Evolutionary conservation across 768 basidiomycete species (phyloP).

Genomic region (Kwoniella pini): DNA sequence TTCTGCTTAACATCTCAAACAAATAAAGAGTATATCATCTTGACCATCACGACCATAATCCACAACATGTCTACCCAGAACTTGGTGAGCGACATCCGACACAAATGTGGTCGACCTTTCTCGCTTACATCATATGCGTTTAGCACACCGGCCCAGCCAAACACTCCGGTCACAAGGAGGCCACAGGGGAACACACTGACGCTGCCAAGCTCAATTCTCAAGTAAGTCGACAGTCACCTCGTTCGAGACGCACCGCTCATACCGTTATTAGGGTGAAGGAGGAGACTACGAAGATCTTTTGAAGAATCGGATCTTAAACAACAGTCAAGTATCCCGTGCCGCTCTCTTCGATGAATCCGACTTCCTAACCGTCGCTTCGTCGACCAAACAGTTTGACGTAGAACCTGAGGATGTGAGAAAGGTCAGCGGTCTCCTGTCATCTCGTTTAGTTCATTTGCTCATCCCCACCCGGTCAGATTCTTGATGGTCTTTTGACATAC

Average conservation of each 20-base stretch:
- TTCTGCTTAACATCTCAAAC: no score
- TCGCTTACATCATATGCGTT: not conserved
- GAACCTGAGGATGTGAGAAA: constrained; percentile 35
- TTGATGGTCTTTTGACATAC: constrained; percentile 36
- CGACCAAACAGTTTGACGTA: constrained; percentile 26
- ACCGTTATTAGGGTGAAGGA: constrained; percentile 20
- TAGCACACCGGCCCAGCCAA: constrained; percentile 27
- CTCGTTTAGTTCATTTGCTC: not conserved
- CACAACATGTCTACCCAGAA: constrained; percentile 18
- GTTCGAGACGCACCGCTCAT: not conserved
- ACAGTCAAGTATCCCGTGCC: constrained; percentile 26
- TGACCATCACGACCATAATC: not conserved
- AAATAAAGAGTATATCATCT: no score
- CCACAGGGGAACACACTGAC: constrained; percentile 29
- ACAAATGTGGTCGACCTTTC: not conserved
- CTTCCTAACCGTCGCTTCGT: constrained; percentile 30
- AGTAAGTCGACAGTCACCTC: not conserved
- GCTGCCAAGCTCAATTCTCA: constrained; percentile 17
- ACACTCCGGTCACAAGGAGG: constrained; percentile 34
- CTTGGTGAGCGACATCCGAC: constrained; percentile 9
- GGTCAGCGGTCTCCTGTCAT: constrained; percentile 11
- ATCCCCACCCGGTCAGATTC: constrained; percentile 21
- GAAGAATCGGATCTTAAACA: constrained; percentile 29
- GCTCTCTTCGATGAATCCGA: constrained; percentile 31
- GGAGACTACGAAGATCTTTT: constrained; percentile 32